Percentiles rank a stretch among this genome's conserved stretches.
These are phyloP conservation scores for Kwoniella sp. DNA, from an alignment of 768 basidiomycete genomes.

Conservation along the genomic window DNA sequence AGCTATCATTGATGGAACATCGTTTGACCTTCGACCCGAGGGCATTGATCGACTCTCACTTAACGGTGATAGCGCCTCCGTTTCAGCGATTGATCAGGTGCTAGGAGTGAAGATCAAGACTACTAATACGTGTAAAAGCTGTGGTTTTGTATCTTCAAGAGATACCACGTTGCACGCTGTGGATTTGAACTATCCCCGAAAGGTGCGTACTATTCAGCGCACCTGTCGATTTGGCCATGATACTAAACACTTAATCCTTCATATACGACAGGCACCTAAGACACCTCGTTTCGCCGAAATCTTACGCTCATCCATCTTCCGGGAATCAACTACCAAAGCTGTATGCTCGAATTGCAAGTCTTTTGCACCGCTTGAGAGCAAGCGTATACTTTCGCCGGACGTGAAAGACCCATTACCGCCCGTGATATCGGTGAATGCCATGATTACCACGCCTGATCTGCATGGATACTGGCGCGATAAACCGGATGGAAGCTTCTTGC, in stretches of 20 bases:
- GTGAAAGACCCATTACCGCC: constrained; percentile 65
- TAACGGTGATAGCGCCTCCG: constrained; percentile 29
- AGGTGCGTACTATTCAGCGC: constrained; percentile 60
- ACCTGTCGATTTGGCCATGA: too few relatives aligned
- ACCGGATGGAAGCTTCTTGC: constrained; percentile 30
- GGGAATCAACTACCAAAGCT: constrained; percentile 81
- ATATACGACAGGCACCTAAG: not conserved
- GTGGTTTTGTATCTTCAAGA: constrained; percentile 71
- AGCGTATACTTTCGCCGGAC: constrained; percentile 67
- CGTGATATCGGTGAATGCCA: constrained; percentile 81
- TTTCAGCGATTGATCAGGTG: constrained; percentile 77
- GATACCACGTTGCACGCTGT: constrained; percentile 78
- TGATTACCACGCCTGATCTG: constrained; percentile 73
- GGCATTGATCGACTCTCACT: constrained; percentile 40
- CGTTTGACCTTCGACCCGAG: constrained; percentile 28
- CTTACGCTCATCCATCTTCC: constrained; percentile 72
- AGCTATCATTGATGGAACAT: constrained; percentile 37
- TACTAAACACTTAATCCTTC: not conserved
- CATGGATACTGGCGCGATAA: constrained; percentile 72
- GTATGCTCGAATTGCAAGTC: constrained; percentile 82
- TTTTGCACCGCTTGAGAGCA: constrained; percentile 70
- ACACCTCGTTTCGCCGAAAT: constrained; percentile 64
- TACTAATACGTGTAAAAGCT: constrained; percentile 71
- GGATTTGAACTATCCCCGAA: constrained; percentile 83
- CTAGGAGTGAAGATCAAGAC: constrained; percentile 78